A percentile compares a stretch with the other conserved stretches of the same genome.
phyloP scores from a whole-genome alignment of 371 early-diverging fungal species.

The Cokeromyces recurvatus region DNA sequence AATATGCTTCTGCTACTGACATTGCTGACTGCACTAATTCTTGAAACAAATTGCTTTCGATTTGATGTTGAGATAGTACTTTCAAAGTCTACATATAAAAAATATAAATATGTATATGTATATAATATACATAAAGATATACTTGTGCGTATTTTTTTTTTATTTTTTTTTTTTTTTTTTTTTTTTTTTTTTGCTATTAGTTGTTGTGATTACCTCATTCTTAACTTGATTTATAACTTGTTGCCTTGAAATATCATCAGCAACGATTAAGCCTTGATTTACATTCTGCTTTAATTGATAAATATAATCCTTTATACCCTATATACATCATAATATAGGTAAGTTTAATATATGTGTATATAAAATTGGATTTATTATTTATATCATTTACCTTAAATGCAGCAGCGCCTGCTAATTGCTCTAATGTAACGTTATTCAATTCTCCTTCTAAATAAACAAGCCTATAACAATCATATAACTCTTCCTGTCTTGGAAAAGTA shows the following conservation, averaged over 20 bases:
- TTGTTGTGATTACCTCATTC: slow-evolving; percentile 23
- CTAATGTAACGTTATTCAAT: slow-evolving; percentile 9
- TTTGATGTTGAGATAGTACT: neutral
- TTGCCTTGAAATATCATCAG: slow-evolving; percentile 21
- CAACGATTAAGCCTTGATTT: slow-evolving; percentile 14
- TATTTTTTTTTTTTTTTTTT: too few relatives aligned
- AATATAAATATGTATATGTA: too few relatives aligned
- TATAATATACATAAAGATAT: neutral
- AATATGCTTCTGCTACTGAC: slow-evolving; percentile 19
- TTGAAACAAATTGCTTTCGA: neutral
- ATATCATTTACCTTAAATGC: slow-evolving; percentile 42
- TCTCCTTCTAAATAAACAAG: slow-evolving; percentile 23
- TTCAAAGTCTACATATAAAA: slow-evolving; percentile 3
- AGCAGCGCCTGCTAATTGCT: slow-evolving; percentile 56
- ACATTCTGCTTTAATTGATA: slow-evolving; percentile 12
- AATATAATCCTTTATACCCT: slow-evolving; percentile 37
- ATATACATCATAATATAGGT: neutral
- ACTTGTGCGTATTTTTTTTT: too few relatives aligned
- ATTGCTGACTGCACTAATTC: too few relatives aligned
- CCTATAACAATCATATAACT: slow-evolving; percentile 37
- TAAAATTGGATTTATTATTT: neutral
- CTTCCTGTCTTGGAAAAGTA: slow-evolving; percentile 34
- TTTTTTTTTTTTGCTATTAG: too few relatives aligned
- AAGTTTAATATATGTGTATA: neutral
- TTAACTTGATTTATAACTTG: slow-evolving; percentile 14